A percentile compares a stretch with the other conserved stretches of the same genome.
These are phyloP conservation scores for Candida mattraensis DNA, from an alignment of 805 yeast genomes.

Conservation along the genomic window DNA sequence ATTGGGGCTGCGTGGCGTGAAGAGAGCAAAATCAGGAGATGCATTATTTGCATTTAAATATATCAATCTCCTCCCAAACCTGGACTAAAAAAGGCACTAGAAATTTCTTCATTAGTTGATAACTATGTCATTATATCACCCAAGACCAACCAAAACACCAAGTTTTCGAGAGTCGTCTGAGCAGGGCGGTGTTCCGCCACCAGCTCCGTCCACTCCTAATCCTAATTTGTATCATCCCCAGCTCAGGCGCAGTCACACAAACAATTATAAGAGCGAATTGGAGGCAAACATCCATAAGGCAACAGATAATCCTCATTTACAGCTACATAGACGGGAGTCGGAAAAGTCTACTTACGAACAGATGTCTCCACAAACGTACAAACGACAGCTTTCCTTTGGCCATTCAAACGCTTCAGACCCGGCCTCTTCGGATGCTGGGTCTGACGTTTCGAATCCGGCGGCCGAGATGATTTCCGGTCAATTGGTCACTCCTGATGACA, in stretches of 20 bases:
- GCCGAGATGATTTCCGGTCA: constrained; percentile 12
- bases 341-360: constrained; percentile 21
- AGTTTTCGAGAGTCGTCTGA: constrained; percentile 11
- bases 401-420: constrained; percentile 1
- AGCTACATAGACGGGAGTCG: constrained; percentile 19
- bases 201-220: constrained; percentile 19
- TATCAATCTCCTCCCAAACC: not conserved
- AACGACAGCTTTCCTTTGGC: constrained; percentile 19
- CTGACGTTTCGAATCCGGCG: constrained; percentile 12
- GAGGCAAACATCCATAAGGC: constrained; percentile 19
- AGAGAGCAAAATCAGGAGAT: no score
- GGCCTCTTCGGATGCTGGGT: constrained; percentile 7
- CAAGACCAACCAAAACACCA: not conserved
- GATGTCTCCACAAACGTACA: constrained; percentile 26
- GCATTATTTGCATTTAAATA: not conserved
- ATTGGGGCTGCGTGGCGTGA: no score
- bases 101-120: no score
- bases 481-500: no score
- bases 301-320: constrained; percentile 7
- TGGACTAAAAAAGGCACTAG: no score
- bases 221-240: constrained; percentile 13
- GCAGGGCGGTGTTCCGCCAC: constrained; percentile 20
- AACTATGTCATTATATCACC: constrained; percentile 2
- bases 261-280: constrained; percentile 24
- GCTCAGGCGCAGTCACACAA: constrained; percentile 15